Evolutionary conservation across 495 filamentous ascomycete genomes (phyloP).

Genomic region (Talaromyces ruber): DNA sequence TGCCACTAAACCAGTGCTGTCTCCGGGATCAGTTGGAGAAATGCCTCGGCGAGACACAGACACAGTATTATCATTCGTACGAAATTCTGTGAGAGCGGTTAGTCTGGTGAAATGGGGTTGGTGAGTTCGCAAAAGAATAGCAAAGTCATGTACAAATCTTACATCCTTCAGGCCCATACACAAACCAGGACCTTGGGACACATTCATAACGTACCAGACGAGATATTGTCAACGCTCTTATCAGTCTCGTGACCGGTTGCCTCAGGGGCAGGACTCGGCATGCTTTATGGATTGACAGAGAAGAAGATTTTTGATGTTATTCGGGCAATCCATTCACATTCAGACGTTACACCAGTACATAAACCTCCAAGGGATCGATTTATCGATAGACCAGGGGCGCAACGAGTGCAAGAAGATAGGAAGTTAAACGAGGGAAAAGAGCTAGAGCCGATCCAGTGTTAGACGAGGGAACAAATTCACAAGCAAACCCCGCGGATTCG

Average conservation of each 20-base stretch:
- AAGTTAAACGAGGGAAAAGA: not conserved
- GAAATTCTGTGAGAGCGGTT: not conserved
- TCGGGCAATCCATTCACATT: not conserved
- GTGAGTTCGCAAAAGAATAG: no score
- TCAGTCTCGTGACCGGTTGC: slow-evolving; percentile 1
- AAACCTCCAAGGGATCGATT: not conserved
- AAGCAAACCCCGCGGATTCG: not conserved
- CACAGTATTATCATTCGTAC: not conserved
- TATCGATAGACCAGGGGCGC: not conserved
- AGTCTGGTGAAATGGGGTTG: not conserved
- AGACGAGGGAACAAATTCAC: not conserved
- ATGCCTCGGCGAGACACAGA: not conserved
- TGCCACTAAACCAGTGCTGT: not conserved
- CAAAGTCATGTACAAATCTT: not conserved
- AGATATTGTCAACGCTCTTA: not conserved
- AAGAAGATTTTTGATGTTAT: not conserved
- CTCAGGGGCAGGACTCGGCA: not conserved
- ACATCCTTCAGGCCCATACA: not conserved
- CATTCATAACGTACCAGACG: slow-evolving; percentile 2
- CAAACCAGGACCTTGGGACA: not conserved
- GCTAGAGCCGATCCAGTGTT: not conserved
- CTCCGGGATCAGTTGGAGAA: not conserved
- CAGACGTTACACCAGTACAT: not conserved
- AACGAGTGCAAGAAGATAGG: not conserved
- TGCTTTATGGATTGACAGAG: not conserved